phyloP scores from a whole-genome alignment of 2,329 filamentous ascomycete genomes.

The Neonectria hederae region DNA sequence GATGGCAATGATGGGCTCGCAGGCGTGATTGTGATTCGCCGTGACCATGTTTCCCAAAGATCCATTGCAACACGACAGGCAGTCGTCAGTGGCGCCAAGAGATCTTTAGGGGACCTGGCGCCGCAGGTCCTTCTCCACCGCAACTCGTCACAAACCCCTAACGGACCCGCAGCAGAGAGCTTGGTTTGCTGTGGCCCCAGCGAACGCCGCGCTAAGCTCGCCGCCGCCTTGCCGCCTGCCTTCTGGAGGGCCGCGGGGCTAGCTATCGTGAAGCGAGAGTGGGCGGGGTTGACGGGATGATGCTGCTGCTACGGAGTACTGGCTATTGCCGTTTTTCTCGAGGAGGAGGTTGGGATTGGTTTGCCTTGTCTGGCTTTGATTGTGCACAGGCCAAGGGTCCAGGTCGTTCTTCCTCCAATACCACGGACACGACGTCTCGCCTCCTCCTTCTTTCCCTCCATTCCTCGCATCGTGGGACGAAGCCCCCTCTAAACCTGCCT shows the following conservation, averaged over 20 bases:
- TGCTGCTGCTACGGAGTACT: neutral
- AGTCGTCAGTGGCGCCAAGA: constrained; percentile 13
- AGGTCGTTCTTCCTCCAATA: neutral
- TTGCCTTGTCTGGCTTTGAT: neutral
- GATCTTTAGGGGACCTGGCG: constrained; percentile 8
- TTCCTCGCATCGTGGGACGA: constrained; percentile 2
- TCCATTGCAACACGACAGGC: neutral
- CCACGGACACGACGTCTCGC: neutral
- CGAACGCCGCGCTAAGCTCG: constrained; percentile 10
- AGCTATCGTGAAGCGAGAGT: constrained; percentile 3
- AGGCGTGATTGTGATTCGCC: neutral
- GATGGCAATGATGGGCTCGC: neutral
- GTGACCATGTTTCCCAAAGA: neutral
- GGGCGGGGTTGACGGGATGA: neutral
- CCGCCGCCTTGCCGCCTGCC: neutral
- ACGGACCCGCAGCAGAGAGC: neutral
- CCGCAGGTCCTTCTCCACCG: constrained; percentile 9
- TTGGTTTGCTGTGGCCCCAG: neutral
- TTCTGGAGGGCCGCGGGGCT: neutral
- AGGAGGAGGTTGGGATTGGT: neutral
- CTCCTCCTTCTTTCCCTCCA: constrained; percentile 1
- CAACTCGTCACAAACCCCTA: constrained; percentile 2
- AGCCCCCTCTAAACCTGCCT: neutral
- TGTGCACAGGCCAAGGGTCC: constrained; percentile 18
- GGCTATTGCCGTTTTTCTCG: neutral